Evolutionary conservation across 2,329 filamentous ascomycete species (phyloP), one percentile per base, ranked within the genome.

Genomic region (Scleromitrula shiraiana): DNA sequence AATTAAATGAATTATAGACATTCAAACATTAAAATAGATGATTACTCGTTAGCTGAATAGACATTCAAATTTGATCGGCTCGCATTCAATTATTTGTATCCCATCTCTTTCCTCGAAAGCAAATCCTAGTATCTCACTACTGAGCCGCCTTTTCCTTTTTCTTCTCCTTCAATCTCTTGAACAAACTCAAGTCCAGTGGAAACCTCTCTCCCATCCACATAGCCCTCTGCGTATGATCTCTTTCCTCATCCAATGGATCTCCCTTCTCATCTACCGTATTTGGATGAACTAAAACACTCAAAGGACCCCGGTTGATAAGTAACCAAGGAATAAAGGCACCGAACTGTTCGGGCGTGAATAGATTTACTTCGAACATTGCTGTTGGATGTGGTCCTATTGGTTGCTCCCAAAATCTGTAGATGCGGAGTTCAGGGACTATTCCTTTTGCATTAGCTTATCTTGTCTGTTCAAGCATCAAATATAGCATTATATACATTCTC

Each of bases 361-460:
- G 38, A 57, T 94, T 94, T 38, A 95, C 88, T 67, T 96, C 90
- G 59, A 95, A 95, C 88, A 95, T 95, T 44, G 82, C 85, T 0
- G 88, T 66, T 0, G 85, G 82, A 64, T 95, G 89, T 0, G 89
- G 89, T 0, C 89, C 90, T 23, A 95, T 67, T 0, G 89, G 88
- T 12, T 70, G 67, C 55, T 93, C 83, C 77, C 80, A 94, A 55
- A 95, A 71, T 12, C 67, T 72, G 64, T 95, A 95, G 58, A 94
- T 83, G 46, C 88, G 77, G 15, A 95, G 72, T 63, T 95, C 89
- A 7, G 89, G 88, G 61, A 95, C 85, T 89, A 10, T 29, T 38
- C 38, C 8, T 24, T 15, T 1, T 20, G 33, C 7, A 10, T 37
- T 37, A 36, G 33, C 17, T 36, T 36, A 10, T 5, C 17, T 33